A percentile compares a stretch with the other conserved stretches of the same genome.
These are phyloP conservation scores for Acacia crassicarpa DNA, from an alignment of 306 rosid genomes.

Conservation along the genomic window DNA sequence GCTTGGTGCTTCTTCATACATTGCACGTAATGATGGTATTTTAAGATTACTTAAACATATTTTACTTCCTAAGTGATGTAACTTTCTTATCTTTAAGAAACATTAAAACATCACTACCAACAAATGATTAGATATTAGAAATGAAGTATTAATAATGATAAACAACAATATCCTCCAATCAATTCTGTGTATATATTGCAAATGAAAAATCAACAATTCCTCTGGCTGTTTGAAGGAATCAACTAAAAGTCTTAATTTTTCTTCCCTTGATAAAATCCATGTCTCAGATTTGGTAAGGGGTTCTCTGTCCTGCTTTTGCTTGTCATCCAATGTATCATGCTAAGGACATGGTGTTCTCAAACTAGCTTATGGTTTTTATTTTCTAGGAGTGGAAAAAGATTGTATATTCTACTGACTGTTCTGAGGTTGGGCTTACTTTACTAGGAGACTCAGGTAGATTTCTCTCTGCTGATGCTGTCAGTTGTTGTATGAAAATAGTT, in stretches of 20 bases:
- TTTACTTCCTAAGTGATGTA: too few relatives aligned
- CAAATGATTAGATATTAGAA: too few relatives aligned
- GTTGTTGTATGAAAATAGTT: slow-evolving; percentile 19
- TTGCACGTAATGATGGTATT: too few relatives aligned
- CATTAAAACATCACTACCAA: too few relatives aligned
- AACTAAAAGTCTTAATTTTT: slow-evolving; percentile 47
- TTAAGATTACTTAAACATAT: too few relatives aligned
- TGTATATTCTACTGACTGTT: slow-evolving; percentile 76
- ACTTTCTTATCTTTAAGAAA: too few relatives aligned
- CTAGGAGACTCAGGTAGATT: slow-evolving; percentile 74
- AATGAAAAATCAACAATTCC: too few relatives aligned
- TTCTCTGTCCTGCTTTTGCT: slow-evolving; percentile 14
- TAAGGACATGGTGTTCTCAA: slow-evolving; percentile 19
- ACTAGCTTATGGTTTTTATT: slow-evolving; percentile 23
- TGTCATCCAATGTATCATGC: slow-evolving; percentile 29
- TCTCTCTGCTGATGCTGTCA: slow-evolving; percentile 8
- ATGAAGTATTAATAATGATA: too few relatives aligned
- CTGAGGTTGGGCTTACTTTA: slow-evolving; percentile 76
- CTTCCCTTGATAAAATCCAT: slow-evolving; percentile 62
- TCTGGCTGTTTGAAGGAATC: slow-evolving; percentile 46
- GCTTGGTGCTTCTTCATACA: too few relatives aligned
- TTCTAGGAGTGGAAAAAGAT: slow-evolving; percentile 82
- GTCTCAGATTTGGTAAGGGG: slow-evolving; percentile 82
- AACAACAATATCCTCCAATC: too few relatives aligned
- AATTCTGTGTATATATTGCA: too few relatives aligned